These are phyloP conservation scores for Sordariomycetes sp. DNA, from an alignment of 2,329 filamentous ascomycete genomes.

Conservation along the genomic window DNA sequence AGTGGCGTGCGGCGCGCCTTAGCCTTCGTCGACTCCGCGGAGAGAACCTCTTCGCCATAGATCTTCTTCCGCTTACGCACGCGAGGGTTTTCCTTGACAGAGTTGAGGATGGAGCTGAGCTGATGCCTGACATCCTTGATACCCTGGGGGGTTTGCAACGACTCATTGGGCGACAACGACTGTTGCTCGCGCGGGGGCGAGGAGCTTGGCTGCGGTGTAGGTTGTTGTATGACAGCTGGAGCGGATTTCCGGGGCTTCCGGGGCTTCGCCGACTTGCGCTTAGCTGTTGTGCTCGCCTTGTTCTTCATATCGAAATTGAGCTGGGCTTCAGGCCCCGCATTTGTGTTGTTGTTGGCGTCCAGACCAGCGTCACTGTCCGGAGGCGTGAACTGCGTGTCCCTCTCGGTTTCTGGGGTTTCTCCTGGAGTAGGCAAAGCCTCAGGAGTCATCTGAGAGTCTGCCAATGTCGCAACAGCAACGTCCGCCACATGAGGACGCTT, in stretches of 20 bases:
- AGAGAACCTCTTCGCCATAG: conserved; percentile 22
- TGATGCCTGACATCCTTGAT: conserved; percentile 3
- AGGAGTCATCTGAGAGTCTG: neutral
- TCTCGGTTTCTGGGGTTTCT: neutral
- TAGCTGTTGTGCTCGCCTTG: neutral
- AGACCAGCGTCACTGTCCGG: too few relatives aligned
- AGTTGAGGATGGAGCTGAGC: conserved; percentile 36
- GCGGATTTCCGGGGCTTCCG: neutral
- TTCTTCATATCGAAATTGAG: neutral
- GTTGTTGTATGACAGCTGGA: neutral
- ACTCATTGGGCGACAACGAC: neutral
- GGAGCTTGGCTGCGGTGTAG: neutral
- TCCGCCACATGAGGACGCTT: neutral
- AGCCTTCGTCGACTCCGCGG: neutral
- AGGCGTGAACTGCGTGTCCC: too few relatives aligned
- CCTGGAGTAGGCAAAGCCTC: neutral
- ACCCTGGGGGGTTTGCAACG: conserved; percentile 3
- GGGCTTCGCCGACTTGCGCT: neutral
- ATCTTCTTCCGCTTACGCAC: conserved; percentile 37
- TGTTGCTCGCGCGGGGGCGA: too few relatives aligned
- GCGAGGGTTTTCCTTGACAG: conserved; percentile 39
- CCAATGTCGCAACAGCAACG: neutral
- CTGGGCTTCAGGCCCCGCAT: too few relatives aligned
- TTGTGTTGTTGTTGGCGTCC: too few relatives aligned
- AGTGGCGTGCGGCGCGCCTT: too few relatives aligned